Percentiles rank a stretch among this genome's conserved stretches.
Conservation (phyloP, 2,329 filamentous ascomycete genomes). For the Neonectria faginata region DNA sequence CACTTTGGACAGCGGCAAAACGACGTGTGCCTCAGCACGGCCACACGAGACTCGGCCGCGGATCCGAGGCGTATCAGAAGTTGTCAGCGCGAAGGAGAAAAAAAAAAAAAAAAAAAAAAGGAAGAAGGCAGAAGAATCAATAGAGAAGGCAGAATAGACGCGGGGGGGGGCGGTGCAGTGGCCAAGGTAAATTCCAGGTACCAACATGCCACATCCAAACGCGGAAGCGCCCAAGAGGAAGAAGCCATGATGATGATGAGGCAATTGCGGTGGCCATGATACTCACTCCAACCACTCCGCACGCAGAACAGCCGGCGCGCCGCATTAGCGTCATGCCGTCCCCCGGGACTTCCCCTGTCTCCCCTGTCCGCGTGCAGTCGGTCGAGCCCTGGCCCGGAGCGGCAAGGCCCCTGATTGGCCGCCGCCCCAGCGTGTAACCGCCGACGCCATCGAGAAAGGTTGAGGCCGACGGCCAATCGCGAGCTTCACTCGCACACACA, state of each 20-base stretch:
- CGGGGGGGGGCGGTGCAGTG: background rate
- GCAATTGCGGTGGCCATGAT: background rate
- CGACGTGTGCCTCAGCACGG: constrained; percentile 17
- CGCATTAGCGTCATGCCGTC: constrained; percentile 5
- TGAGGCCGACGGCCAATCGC: constrained; percentile 12
- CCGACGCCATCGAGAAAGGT: constrained; percentile 44
- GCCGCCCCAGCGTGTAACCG: constrained; percentile 51
- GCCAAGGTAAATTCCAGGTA: background rate
- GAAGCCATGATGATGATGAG: too few relatives aligned
- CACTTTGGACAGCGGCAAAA: constrained; percentile 7
- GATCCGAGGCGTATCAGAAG: constrained; percentile 10
- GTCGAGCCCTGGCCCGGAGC: constrained; percentile 25
- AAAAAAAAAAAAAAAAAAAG: background rate
- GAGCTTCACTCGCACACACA: background rate
- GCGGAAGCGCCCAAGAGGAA: too few relatives aligned
- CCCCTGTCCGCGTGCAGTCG: constrained; percentile 2
- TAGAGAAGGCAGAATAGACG: background rate
- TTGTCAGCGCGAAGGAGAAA: background rate
- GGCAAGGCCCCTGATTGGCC: constrained; percentile 51
- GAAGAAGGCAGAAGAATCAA: background rate
- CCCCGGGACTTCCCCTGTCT: constrained; percentile 6
- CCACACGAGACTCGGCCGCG: constrained; percentile 14
- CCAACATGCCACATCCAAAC: background rate
- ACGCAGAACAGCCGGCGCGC: background rate
- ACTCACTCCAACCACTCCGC: background rate